These are phyloP conservation scores for Arthroderma sp. DNA, from an alignment of 2,329 filamentous ascomycete species.

Conservation along the genomic window DNA sequence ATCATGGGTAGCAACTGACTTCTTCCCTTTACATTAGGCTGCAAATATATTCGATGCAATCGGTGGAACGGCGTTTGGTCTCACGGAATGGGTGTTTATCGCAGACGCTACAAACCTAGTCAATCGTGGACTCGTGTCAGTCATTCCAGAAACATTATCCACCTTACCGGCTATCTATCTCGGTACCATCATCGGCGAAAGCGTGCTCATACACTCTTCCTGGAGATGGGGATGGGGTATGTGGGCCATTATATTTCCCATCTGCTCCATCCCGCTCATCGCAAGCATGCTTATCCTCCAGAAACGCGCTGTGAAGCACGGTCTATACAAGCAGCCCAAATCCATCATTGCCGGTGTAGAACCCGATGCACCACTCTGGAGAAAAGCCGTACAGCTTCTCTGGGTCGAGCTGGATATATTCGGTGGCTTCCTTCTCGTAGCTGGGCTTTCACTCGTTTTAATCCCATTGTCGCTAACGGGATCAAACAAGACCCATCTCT, in stretches of 20 bases:
- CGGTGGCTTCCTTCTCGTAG: conserved; percentile 21
- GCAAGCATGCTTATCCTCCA: conserved; percentile 22
- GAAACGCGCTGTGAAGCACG: conserved; percentile 15
- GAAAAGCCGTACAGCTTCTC: conserved; percentile 11
- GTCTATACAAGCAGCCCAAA: neutral
- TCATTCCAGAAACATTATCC: conserved; percentile 46
- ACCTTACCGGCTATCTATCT: conserved; percentile 37
- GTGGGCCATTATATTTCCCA: conserved; percentile 29
- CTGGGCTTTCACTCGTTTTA: conserved; percentile 23
- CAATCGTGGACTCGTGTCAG: conserved; percentile 47
- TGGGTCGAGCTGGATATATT: conserved; percentile 22
- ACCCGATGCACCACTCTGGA: conserved; percentile 6
- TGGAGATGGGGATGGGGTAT: conserved; percentile 34
- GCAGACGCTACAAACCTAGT: conserved; percentile 48
- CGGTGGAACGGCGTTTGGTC: conserved; percentile 46
- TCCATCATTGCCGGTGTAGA: neutral
- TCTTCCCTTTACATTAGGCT: conserved; percentile 16
- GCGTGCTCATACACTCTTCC: conserved; percentile 23
- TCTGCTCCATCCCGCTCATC: conserved; percentile 21
- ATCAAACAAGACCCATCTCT: conserved; percentile 16
- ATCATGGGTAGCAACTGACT: neutral
- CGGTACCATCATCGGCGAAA: conserved; percentile 33
- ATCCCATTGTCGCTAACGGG: conserved; percentile 29
- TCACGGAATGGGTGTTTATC: conserved; percentile 52
- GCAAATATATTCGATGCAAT: conserved; percentile 45